Percentiles rank a stretch among this genome's conserved stretches.
Conservation (phyloP, 176 grass and related monocot genomes). For the Eleusine coracana region DNA sequence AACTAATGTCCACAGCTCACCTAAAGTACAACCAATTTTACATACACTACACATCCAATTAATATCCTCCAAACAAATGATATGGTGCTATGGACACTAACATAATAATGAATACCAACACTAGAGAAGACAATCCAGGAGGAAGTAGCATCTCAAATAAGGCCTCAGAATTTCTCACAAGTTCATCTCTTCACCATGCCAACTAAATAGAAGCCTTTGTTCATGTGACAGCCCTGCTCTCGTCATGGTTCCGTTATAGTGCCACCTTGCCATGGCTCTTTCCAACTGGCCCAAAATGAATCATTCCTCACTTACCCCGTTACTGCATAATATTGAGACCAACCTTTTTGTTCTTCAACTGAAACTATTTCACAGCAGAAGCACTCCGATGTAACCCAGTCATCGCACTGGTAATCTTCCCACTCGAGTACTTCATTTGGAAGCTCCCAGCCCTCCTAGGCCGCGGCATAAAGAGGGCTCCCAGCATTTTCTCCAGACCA, state of each 20-base stretch:
- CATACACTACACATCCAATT: slow-evolving; percentile 31
- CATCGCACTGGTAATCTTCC: slow-evolving; percentile 54
- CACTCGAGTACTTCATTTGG: slow-evolving; percentile 69
- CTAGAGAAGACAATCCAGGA: slow-evolving; percentile 12
- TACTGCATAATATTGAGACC: slow-evolving; percentile 23
- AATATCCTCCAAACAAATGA: slow-evolving; percentile 30
- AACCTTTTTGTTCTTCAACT: slow-evolving; percentile 11
- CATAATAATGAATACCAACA: slow-evolving; percentile 4
- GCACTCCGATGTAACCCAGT: slow-evolving; percentile 63
- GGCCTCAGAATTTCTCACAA: not conserved
- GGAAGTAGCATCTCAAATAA: slow-evolving; percentile 15
- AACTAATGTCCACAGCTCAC: slow-evolving; percentile 21
- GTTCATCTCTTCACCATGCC: slow-evolving; percentile 29
- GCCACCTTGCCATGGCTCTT: slow-evolving; percentile 8
- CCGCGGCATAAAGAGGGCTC: slow-evolving; percentile 56
- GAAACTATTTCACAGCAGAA: slow-evolving; percentile 69
- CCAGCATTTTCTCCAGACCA: slow-evolving; percentile 78
- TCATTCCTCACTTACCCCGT: not conserved
- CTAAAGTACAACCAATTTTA: slow-evolving; percentile 47
- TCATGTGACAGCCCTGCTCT: slow-evolving; percentile 20
- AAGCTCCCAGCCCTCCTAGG: slow-evolving; percentile 69
- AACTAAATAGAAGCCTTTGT: slow-evolving; percentile 30
- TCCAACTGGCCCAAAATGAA: slow-evolving; percentile 10
- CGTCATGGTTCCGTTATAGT: slow-evolving; percentile 27
- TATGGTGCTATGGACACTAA: slow-evolving; percentile 14